Evolutionary conservation across 345 rosid genomes (phyloP).

Genomic region (Clausena lansium): DNA sequence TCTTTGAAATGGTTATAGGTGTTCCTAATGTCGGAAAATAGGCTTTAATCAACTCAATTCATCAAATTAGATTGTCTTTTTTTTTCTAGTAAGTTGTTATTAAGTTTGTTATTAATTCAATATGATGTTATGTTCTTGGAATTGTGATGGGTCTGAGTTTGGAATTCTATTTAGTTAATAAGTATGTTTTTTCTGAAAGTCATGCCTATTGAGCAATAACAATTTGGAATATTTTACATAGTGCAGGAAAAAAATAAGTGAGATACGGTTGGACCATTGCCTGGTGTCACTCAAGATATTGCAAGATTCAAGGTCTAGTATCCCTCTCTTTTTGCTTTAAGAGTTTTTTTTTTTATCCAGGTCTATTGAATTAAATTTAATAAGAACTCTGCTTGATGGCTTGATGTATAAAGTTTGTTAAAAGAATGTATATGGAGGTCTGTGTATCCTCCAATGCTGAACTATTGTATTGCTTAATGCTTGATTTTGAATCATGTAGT

Average conservation of each 20-base stretch:
- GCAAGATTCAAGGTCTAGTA: slow-evolving; percentile 78
- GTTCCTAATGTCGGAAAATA: too few species aligned
- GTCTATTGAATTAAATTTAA: too few species aligned
- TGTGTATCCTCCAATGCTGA: too few species aligned
- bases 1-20: too few species aligned
- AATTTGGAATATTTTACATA: slow-evolving; percentile 37
- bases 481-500: too few species aligned
- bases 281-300: slow-evolving; percentile 96
- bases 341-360: too few species aligned
- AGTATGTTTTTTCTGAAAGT: not conserved
- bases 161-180: slow-evolving; percentile 2
- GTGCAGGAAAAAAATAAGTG: slow-evolving; percentile 73
- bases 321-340: not conserved
- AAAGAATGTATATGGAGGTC: too few species aligned
- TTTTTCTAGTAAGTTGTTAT: not conserved
- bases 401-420: too few species aligned
- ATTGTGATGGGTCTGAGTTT: not conserved
- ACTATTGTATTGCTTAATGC: too few species aligned
- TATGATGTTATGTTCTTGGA: not conserved
- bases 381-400: too few species aligned
- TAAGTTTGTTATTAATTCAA: not conserved
- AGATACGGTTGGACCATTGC: slow-evolving; percentile 94
- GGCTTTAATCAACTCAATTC: too few species aligned
- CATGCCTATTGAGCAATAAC: slow-evolving; percentile 15
- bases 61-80: too few species aligned